Conservation (phyloP, 1,284 basidiomycete genomes). For the Naganishia cerealis region DNA sequence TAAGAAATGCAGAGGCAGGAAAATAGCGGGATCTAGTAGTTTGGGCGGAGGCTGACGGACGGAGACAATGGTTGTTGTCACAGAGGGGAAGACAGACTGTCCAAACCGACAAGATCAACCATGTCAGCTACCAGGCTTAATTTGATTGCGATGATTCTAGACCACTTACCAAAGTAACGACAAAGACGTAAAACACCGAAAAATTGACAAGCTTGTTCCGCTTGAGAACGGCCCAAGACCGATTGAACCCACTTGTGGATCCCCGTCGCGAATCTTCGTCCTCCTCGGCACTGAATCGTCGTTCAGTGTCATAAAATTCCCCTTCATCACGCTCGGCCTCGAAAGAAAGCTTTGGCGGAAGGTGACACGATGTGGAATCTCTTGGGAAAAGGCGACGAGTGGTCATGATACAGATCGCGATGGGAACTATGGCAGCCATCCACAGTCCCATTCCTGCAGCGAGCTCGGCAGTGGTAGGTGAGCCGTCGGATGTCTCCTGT, state of each 20-base stretch:
- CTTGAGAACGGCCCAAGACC: conserved; percentile 51
- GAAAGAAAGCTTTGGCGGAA: conserved; percentile 13
- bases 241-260: conserved; percentile 14
- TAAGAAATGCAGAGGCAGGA: conserved; percentile 54
- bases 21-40: conserved; percentile 49
- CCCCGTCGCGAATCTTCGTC: conserved; percentile 22
- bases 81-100: conserved; percentile 79
- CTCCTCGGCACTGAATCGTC: conserved; percentile 26
- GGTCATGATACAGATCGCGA: conserved; percentile 29
- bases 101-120: neutral
- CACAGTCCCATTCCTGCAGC: conserved; percentile 49
- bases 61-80: conserved; percentile 72
- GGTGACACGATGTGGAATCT: neutral
- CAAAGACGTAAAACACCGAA: conserved; percentile 72
- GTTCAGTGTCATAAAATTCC: conserved; percentile 29
- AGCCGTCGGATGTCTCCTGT: conserved; percentile 10
- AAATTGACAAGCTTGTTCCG: conserved; percentile 69
- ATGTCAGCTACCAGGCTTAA: neutral
- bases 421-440: conserved; percentile 39
- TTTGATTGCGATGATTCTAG: neutral
- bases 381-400: conserved; percentile 17
- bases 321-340: conserved; percentile 6
- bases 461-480: conserved; percentile 25
- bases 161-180: conserved; percentile 70
- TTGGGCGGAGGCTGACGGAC: conserved; percentile 58